Base-by-base conservation (phyloP, 2,329 filamentous ascomycete species). In the Cucurbitaria berberidis region DNA sequence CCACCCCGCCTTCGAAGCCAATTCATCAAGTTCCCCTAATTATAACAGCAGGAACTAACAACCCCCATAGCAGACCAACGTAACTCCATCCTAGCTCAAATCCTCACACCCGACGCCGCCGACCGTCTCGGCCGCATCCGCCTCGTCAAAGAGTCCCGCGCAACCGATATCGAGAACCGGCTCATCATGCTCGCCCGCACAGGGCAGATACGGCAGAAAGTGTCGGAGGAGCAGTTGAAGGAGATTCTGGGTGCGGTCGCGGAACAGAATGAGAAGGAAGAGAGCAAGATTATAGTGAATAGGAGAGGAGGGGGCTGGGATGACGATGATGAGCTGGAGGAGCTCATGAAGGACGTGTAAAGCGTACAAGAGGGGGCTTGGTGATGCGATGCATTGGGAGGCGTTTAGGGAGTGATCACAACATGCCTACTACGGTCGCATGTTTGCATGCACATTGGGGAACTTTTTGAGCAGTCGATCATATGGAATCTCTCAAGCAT, bases 81-180 rank as follows among this genome's bases (percentile, higher is more conserved):
- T 54, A 81, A 86, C 67, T 83, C 85, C 54, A 89, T 97, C 66
- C 87, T 99, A 58, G 85, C 84, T 66, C 95, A 98, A 77, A 98
- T 99, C 80, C 90, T 99, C 57, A 88, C 93, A 68, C 95, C 95
- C 63, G 91, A 93, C 71, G 95, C 95, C 16, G 90, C 91, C 55
- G 95, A 99, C 79, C 90, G 95, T 13, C 84, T 99, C 1, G 91
- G 91, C 51, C 91, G 95, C 62, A 98, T 99, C 78, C 89, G 93
- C 29, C 87, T 99, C 55, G 95, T 99, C 72, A 98, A 98, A 79
- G 91, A 93, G 74, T 88, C 89, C 66, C 90, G 95, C 68, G 95
- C 95, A 30, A 85, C 84, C 57, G 92, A 97, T 69, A 86, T 99
- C 51, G 95, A 99, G 81, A 93, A 96, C 82, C 80, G 93, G 45